Evolutionary conservation across 768 basidiomycete species (phyloP), one percentile per base, ranked within the genome.

Genomic region (Mycena crocata): DNA sequence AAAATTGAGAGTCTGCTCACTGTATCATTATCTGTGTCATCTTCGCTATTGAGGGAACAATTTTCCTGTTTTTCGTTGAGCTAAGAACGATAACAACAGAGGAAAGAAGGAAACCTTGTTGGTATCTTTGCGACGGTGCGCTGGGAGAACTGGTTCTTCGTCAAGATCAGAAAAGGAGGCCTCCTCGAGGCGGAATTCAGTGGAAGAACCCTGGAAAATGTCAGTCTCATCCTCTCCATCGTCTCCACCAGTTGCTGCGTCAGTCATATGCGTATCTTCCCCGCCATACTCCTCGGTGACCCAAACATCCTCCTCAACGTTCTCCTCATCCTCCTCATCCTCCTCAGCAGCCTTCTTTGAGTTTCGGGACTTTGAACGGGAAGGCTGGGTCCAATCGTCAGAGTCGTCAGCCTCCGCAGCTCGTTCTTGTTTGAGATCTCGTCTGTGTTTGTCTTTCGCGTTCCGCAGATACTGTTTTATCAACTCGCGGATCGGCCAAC

Each of bases 401-500:
- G 39, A 28, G n/a, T 44, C 55, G 3, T 44, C 40, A 3, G 4
- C 4, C 42, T 40, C 39, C 1, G 55, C 55, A 6, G 17, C 21
- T 23, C n/a, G 15, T 13, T 56, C 55, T 6, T 12, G 7, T 1
- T 26, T 6, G 0, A 58, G 14, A 17, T 58, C 57, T 24, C 46
- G 46, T 17, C 50, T 60, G 2, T 15, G 48, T 24, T 48, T 37
- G 21, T 37, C 48, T 3, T 34, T 15, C 5, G 2, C 15, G 21
- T 60, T 60, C 9, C 21, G 58, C 3, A 61, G 39, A 34, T 51
- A 42, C 39, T 51, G 48, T 23, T 39, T 51, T 4, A 61, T 9
- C 2, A 51, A 1, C 1, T 7, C 59, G 1, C 17, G 23, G 21
- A 49, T n/a, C 1, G 57, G 57, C 57, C 57, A 59, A 0, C 5